These are phyloP conservation scores for Xylaria venustula DNA, from an alignment of 495 filamentous ascomycete species.

Conservation along the genomic window DNA sequence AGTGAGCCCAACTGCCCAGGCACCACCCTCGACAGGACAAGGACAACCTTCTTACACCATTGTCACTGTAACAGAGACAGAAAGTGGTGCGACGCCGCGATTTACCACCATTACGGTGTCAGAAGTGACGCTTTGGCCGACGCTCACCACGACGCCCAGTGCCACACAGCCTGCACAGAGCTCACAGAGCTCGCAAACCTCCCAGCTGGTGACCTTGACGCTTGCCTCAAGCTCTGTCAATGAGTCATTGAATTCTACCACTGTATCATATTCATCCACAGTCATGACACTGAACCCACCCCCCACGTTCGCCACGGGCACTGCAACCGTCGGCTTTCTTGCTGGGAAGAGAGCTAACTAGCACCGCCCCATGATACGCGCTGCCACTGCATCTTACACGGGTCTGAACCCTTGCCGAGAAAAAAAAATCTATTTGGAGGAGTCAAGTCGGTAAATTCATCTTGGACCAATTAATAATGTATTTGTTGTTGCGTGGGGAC, in stretches of 20 bases:
- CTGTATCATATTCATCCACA: constrained; percentile 13
- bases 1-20: neutral
- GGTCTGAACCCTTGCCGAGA: neutral
- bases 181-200: neutral
- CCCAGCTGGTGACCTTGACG: constrained; percentile 13
- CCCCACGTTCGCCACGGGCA: constrained; percentile 10
- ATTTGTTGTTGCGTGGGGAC: neutral
- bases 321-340: constrained; percentile 7
- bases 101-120: constrained; percentile 15
- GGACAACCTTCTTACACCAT: constrained; percentile 5
- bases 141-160: neutral
- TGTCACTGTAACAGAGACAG: constrained; percentile 11
- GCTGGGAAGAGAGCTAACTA: neutral
- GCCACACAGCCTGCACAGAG: neutral
- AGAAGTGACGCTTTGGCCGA: constrained; percentile 12
- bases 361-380: neutral
- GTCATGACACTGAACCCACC: constrained; percentile 11
- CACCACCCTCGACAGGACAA: neutral
- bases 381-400: neutral
- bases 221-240: constrained; percentile 13
- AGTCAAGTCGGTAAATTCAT: neutral
- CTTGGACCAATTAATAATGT: neutral
- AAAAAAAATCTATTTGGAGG: neutral
- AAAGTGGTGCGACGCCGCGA: neutral
- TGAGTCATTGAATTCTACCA: constrained; percentile 14